Evolutionary conservation across 176 grass and related monocot genomes (phyloP).

Genomic region (Secale cereale): DNA sequence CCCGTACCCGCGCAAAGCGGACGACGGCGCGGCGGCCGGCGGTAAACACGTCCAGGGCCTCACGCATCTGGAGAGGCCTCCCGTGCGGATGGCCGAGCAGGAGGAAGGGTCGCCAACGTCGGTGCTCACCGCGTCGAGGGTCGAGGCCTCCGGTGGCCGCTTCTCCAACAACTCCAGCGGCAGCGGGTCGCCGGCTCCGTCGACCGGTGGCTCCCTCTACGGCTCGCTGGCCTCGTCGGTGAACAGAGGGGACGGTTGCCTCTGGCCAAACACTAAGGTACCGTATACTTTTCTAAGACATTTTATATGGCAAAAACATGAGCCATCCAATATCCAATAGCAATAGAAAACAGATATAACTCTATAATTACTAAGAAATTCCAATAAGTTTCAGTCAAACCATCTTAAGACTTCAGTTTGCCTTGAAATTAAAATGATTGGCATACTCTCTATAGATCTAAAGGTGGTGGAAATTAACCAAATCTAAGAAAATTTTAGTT

Average conservation of each 20-base stretch:
- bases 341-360: no score
- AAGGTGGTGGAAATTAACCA: not conserved
- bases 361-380: not conserved
- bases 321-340: no score
- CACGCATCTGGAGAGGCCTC: constrained; percentile 43
- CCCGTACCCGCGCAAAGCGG: constrained; percentile 83
- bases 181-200: constrained; percentile 37
- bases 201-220: constrained; percentile 30
- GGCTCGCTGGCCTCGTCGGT: constrained; percentile 38
- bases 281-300: not conserved
- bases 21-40: constrained; percentile 19
- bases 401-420: not conserved
- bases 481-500: not conserved
- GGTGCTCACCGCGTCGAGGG: constrained; percentile 43
- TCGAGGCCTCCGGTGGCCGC: constrained; percentile 5
- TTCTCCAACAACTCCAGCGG: constrained; percentile 20
- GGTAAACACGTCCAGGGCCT: constrained; percentile 33
- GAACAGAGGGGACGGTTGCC: constrained; percentile 30
- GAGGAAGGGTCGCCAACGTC: constrained; percentile 77
- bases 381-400: not conserved
- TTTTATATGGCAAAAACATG: no score
- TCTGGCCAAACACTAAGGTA: constrained; percentile 32
- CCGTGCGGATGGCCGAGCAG: constrained; percentile 23
- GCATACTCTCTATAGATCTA: not conserved
- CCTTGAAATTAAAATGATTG: not conserved